Evolutionary conservation across 2,329 filamentous ascomycete genomes (phyloP), one percentile per base, ranked within the genome.

Genomic region (Westerdykella aurantiaca): DNA sequence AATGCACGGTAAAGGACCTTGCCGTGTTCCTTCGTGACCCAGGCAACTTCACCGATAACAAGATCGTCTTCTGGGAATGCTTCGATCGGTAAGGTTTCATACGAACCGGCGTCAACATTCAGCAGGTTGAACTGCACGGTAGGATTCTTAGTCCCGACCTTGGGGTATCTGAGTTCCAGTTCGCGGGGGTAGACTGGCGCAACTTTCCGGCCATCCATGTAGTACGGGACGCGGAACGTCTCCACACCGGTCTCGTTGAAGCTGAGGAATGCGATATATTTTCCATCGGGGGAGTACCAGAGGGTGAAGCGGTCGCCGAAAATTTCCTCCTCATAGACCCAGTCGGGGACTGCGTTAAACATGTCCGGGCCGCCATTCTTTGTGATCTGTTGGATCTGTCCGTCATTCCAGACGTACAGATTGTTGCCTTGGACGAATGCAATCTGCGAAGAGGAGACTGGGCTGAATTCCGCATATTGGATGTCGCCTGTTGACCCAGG

Each of bases 371-470:
- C 73, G 10, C 81, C 81, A 50, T 83, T 74, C 0, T 66, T 63
- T 11, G 81, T 85, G 47, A 83, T 74, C 39, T 78, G 79, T 2
- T 70, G 72, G 12, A 79, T 67, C 3, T 72, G 69, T 22, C 78
- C 78, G 39, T 77, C 71, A 47, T 69, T 70, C 69, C 74, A 78
- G 42, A 85, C 60, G 63, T 75, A 85, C 1, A 86, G 63, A 56
- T 86, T 75, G 61, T 86, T 86, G 34, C 70, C 79, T 35, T 80
- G 78, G 13, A 86, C 82, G 56, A 85, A 86, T 1, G 80, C 82
- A 49, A 86, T 75, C n/a, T 74, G 66, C 34, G 79, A 72, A 16
- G 78, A 77, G 2, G 61, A 60, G 1, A 60, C 59, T 2, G 81
- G 79, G 29, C 78, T 78, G 64, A 83, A 78, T 44, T 74, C 71